Base-by-base conservation (phyloP, 768 basidiomycete genomes). In the Mrakia blollopis region DNA sequence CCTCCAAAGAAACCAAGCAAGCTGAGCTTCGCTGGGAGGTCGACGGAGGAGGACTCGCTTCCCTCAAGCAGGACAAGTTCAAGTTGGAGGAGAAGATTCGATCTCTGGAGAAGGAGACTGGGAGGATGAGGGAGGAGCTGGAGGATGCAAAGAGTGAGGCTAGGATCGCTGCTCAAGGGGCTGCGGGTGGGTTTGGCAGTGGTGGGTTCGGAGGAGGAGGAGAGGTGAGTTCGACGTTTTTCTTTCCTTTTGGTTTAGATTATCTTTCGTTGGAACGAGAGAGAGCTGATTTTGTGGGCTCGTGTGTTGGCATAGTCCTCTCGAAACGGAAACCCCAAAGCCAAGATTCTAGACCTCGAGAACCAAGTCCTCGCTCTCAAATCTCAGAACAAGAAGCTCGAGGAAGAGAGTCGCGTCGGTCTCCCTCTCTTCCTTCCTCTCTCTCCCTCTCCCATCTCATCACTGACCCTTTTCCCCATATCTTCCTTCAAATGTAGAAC, bases 61-160 rank as follows among this genome's bases (percentile, higher is more conserved):
- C 41, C 30, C 3, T 57, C 11, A 28, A 79, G 61, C 78, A 78
- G 21, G 74, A 79, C 25, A 74, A 73, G 62, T 30, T 60, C 30
- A 67, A 63, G 14, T 69, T 81, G 14, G 74, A 79, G 72, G 73
- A 37, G 41, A 77, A 81, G 72, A 77, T 81, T 74, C 79, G 30
- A 13, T 25, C 63, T 35, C 14, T 75, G 23, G 62, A 75, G 54
- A 28, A 11, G 52, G 41, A 65, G 23, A 25, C 54, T 8, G n/a
- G 32, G 23, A 50, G 32, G 23, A n/a, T 71, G 23, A 50, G 28
- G 28, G 69, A 71, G 41, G 30, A 71, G 69, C 25, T 47, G 18
- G 35, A 68, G 37, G 65, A 68, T 39, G 65, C 65, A 0, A 68
- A n/a, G 65, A 68, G 65, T n/a, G 65, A 68, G 11, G 65, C 65